A percentile compares a stretch with the other conserved stretches of the same genome.
Conservation (phyloP, 345 rosid species). For the Melaleuca alternifolia region DNA sequence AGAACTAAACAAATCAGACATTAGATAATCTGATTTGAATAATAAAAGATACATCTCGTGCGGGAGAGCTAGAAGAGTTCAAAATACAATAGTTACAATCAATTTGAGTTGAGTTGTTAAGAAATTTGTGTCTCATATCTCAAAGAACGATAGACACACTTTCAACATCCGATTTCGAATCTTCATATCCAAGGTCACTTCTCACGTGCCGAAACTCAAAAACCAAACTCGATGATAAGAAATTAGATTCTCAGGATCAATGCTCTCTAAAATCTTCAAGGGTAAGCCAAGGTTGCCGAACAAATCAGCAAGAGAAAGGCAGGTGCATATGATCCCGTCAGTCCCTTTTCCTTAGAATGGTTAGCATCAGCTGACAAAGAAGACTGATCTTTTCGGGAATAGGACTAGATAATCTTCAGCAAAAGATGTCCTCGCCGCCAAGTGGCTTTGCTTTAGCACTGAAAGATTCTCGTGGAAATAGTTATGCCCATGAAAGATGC, state of each 20-base stretch:
- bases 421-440: background rate
- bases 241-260: background rate
- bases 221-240: background rate
- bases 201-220: background rate
- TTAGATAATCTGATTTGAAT: no score
- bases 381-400: background rate
- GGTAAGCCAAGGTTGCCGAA: background rate
- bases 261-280: background rate
- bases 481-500: background rate
- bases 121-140: no score
- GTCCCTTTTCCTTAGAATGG: background rate
- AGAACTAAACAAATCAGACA: no score
- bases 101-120: background rate
- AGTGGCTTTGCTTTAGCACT: background rate
- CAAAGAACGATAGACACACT: no score
- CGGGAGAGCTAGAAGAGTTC: no score
- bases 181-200: background rate
- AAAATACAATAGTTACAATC: no score
- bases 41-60: no score
- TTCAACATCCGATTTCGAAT: no score
- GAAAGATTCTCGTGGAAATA: background rate
- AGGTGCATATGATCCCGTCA: background rate
- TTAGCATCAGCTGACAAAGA: background rate
- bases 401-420: background rate
- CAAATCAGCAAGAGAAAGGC: background rate